Conservation (phyloP, 139 green algal species). For the Tetraselmis chui region DNA sequence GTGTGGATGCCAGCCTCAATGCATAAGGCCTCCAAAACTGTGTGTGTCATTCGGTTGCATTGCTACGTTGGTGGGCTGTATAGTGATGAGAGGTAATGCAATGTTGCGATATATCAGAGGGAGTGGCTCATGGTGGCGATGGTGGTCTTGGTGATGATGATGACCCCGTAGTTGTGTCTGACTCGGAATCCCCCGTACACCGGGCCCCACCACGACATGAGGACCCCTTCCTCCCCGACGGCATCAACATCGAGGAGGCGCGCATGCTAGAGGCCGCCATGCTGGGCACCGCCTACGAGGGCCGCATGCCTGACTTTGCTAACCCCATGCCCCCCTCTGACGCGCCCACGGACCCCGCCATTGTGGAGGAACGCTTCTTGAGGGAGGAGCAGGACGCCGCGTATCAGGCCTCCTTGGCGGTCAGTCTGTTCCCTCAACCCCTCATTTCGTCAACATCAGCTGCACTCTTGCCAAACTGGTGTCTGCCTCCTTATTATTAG, state of each 20-base stretch:
- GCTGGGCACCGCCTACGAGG: constrained; percentile 66
- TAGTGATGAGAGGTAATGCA: neutral
- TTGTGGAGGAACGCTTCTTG: constrained; percentile 33
- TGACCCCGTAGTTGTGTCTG: neutral
- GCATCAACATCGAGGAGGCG: constrained; percentile 54
- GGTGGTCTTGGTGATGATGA: neutral
- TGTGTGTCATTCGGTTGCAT: neutral
- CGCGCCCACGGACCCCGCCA: constrained; percentile 7
- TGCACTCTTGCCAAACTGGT: constrained; percentile 6
- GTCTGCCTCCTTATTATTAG: neutral
- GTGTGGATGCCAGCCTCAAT: no score
- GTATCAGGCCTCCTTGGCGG: constrained; percentile 63
- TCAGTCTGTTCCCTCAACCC: constrained; percentile 10
- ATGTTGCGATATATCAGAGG: neutral
- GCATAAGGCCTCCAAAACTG: no score
- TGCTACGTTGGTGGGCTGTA: neutral
- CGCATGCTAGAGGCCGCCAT: constrained; percentile 76
- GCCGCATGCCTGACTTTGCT: constrained; percentile 30
- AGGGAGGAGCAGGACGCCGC: constrained; percentile 61
- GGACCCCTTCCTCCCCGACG: constrained; percentile 32
- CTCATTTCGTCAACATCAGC: neutral
- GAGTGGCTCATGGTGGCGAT: neutral
- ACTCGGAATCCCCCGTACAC: neutral
- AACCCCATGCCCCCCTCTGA: neutral
- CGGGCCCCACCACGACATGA: constrained; percentile 11